Conservation (phyloP, 768 basidiomycete genomes). For the Filobasidium floriforme region DNA sequence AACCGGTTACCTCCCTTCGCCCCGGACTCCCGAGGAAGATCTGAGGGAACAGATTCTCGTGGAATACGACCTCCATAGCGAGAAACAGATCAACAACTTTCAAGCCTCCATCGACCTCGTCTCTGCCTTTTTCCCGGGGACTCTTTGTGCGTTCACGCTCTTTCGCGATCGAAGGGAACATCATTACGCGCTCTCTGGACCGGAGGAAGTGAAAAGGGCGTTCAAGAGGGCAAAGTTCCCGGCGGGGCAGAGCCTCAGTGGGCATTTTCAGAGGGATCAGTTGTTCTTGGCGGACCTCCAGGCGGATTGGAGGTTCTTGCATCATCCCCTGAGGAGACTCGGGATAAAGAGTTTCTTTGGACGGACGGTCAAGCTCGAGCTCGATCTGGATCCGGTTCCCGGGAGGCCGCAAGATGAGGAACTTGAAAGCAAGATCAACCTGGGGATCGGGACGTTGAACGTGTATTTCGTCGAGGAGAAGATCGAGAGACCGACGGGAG, state of each 20-base stretch:
- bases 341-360: conserved; percentile 12
- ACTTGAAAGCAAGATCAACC: not conserved
- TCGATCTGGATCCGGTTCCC: not conserved
- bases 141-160: conserved; percentile 2
- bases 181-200: conserved; percentile 7
- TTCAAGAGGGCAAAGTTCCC: not conserved
- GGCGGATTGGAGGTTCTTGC: conserved; percentile 8
- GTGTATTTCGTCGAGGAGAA: conserved; percentile 12
- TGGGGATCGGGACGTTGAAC: conserved; percentile 24
- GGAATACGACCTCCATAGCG: conserved; percentile 13
- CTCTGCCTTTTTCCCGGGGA: conserved; percentile 2
- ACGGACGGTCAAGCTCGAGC: not conserved
- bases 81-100: conserved; percentile 1
- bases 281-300: conserved; percentile 9
- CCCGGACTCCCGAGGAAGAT: not conserved
- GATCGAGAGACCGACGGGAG: not conserved
- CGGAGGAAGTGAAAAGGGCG: not conserved
- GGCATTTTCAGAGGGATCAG: conserved; percentile 2
- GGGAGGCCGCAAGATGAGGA: not conserved
- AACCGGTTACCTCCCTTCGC: conserved; percentile 4
- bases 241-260: conserved; percentile 4
- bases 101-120: conserved; percentile 12
- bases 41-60: conserved; percentile 10
- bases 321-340: not conserved
- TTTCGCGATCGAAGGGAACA: not conserved